Evolutionary conservation across 495 filamentous ascomycete species (phyloP).

Genomic region (Penicilliopsis zonata): DNA sequence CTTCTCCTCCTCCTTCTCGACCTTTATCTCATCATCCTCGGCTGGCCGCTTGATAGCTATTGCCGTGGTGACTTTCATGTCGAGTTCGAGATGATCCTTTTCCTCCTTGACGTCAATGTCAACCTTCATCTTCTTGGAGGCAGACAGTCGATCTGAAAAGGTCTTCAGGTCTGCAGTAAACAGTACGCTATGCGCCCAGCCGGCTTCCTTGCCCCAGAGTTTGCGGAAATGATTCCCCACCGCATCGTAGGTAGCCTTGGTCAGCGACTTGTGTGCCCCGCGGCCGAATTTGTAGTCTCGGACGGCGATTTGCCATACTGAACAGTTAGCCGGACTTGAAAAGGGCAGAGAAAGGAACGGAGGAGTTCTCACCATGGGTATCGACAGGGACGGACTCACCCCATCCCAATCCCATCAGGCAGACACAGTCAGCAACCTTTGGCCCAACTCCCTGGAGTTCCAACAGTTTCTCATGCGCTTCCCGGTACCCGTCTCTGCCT

Average conservation of each 20-base stretch:
- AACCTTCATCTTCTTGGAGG: conserved; percentile 26
- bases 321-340: not conserved
- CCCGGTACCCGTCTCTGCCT: conserved; percentile 58
- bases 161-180: conserved; percentile 89
- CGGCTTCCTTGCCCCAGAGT: conserved; percentile 88
- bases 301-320: conserved; percentile 95
- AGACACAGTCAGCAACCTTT: conserved; percentile 95
- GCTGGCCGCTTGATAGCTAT: not conserved
- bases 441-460: conserved; percentile 79
- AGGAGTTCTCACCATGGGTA: conserved; percentile 57
- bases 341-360: conserved; percentile 1
- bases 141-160: conserved; percentile 56
- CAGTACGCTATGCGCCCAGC: conserved; percentile 94
- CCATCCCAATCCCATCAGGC: conserved; percentile 96
- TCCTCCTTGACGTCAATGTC: conserved; percentile 15
- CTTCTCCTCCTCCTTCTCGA: conserved; percentile 6
- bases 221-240: conserved; percentile 81
- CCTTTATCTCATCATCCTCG: conserved; percentile 4
- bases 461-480: conserved; percentile 72
- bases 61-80: conserved; percentile 1
- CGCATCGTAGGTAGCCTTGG: conserved; percentile 77
- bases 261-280: conserved; percentile 72
- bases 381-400: conserved; percentile 89
- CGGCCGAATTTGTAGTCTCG: conserved; percentile 90
- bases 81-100: conserved; percentile 1